Conservation (phyloP, 441 rosid species). For the Codiaeum variegatum region DNA sequence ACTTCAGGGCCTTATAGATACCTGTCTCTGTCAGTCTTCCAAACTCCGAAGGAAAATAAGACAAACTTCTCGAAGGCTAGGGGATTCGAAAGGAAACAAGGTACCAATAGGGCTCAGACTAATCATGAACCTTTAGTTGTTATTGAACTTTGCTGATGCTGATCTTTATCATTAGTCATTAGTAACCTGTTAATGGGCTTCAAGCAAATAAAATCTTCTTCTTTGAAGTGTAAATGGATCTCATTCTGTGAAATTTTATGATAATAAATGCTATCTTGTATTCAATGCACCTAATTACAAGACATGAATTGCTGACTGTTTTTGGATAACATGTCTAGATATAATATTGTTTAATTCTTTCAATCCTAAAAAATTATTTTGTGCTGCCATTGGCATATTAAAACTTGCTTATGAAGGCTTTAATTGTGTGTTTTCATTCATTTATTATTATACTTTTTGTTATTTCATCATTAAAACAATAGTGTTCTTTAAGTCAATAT, state of each 20-base stretch:
- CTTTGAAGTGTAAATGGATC: not conserved
- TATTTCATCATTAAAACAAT: not conserved
- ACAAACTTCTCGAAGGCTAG: too few relatives aligned
- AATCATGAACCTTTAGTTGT: too few relatives aligned
- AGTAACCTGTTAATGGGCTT: not conserved
- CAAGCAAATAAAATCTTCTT: not conserved
- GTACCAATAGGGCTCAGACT: too few relatives aligned
- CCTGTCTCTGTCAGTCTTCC: too few relatives aligned
- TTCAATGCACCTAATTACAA: not conserved
- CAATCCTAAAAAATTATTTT: not conserved
- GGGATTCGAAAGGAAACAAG: too few relatives aligned
- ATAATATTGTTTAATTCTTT: not conserved
- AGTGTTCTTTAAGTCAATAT: too few relatives aligned
- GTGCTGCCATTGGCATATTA: not conserved
- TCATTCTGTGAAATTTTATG: not conserved
- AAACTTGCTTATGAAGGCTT: not conserved
- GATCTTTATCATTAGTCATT: too few relatives aligned
- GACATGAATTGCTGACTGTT: not conserved
- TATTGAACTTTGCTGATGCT: too few relatives aligned
- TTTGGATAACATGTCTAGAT: not conserved
- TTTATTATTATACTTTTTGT: not conserved
- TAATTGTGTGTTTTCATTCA: not conserved
- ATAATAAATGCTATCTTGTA: not conserved
- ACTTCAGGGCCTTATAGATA: too few relatives aligned
- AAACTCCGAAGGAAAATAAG: too few relatives aligned